Evolutionary conservation across 2,329 filamentous ascomycete genomes (phyloP).

Genomic region (Cryphonectria radicalis): DNA sequence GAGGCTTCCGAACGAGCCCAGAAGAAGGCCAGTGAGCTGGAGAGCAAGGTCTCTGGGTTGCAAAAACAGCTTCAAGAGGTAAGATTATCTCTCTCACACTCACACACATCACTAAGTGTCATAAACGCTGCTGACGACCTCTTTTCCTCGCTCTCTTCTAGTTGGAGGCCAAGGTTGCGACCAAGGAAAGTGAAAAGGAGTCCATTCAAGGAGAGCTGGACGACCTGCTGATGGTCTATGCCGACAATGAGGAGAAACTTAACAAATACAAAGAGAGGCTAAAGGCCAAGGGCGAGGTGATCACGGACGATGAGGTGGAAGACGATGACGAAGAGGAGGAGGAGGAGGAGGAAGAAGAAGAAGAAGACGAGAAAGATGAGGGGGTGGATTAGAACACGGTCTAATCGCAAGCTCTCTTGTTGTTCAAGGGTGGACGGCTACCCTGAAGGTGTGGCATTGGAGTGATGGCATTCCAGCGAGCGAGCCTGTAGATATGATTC

Average conservation of each 20-base stretch:
- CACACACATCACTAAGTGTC: neutral
- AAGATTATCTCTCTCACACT: neutral
- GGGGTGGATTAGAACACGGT: conserved; percentile 24
- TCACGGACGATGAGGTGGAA: conserved; percentile 78
- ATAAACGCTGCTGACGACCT: neutral
- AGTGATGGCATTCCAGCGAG: neutral
- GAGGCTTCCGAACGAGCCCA: conserved; percentile 50
- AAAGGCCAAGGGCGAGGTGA: conserved; percentile 67
- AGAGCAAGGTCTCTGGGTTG: conserved; percentile 36
- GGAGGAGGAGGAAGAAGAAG: conserved; percentile 47
- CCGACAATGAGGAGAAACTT: conserved; percentile 77
- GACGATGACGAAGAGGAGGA: conserved; percentile 61
- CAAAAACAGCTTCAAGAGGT: conserved; percentile 36
- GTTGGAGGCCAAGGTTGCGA: conserved; percentile 29
- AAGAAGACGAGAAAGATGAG: conserved; percentile 36
- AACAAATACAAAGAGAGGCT: conserved; percentile 74
- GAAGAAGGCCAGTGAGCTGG: conserved; percentile 43
- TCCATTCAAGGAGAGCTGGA: conserved; percentile 74
- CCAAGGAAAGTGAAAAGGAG: conserved; percentile 65
- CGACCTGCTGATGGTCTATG: conserved; percentile 80
- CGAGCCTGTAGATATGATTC: neutral
- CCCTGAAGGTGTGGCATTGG: neutral
- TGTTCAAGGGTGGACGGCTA: neutral
- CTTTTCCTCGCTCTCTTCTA: neutral
- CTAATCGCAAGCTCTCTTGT: neutral